Base-by-base conservation (phyloP, 176 grass and related monocot genomes). In the Hordeum marinum region DNA sequence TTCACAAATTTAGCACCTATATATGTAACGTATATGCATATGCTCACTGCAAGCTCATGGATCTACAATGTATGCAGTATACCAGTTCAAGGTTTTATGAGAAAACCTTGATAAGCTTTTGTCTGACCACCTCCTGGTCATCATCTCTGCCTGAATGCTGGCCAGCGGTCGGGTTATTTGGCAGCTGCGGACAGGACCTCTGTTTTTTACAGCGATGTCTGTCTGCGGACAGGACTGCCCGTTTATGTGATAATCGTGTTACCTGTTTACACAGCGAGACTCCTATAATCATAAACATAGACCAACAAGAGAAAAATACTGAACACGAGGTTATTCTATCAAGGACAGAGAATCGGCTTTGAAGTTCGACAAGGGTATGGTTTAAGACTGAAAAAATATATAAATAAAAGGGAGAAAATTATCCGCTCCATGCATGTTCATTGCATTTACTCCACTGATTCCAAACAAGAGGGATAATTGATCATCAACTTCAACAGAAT, bases 171-270 rank as follows among this genome's bases (percentile, higher is more conserved):
- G 39, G 72, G 40, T 46, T 71, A 9, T 60, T 26, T 13, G 14
- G 63, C 11, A 3, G 40, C n/a, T 46, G 40, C 39, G 23, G 69
- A 27, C 15, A 46, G 40, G 40, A 72, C 13, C 40, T 72, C 23
- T 45, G 69, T 72, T 72, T 72, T 9, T 72, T 72, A 15, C 8
- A 41, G 7, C 40, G 7, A 82, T 71, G 23, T 46, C 5, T 31
- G 11, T 48, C 48, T 77, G 13, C 29, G 6, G 68, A 48, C 68
- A 57, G 13, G 18, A n/a, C 35, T 62, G 48, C 82, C 63, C 73
- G 57, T 45, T 71, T 83, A 48, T 88, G 64, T 57, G 60, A 39
- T 63, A 57, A 83, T 29, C 73, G 63, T 88, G 80, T 83, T 52
- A 83, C 73, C 80, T 88, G 67, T 67, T 83, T 77, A 60, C 36